Base-by-base conservation (phyloP, 2,329 filamentous ascomycete species). In the Ophiocordyceps australis region DNA sequence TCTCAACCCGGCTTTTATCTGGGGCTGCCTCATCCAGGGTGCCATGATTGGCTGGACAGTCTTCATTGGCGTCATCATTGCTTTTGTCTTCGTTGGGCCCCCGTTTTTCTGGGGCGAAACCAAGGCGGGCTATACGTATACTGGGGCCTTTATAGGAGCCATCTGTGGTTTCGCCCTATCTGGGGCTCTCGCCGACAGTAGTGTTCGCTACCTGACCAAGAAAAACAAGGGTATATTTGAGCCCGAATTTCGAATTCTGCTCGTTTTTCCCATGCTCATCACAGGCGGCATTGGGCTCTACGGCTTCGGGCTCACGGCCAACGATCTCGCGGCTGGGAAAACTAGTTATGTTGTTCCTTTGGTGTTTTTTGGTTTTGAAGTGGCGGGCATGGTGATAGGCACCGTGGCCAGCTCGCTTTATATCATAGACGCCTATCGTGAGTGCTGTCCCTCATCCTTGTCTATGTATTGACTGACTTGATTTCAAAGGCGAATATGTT, bases 31-130 rank as follows among this genome's bases (percentile, higher is more conserved):
- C 4, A 80, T 85, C 25, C 85, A 93, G 59, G 85, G 85, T 11
- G 70, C 79, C 5, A 69, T 93, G 42, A 93, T 94, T 41, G 86
- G 85, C 35, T 95, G 86, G 85, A 92, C 85, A 2, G 80, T 94
- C 11, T 81, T 94, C 42, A 86, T 92, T 35, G 78, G 80, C 29
- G 75, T 89, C 32, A 71, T 89, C 36, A 55, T 91, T 23, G 77
- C 74, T n/a, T 69, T 74, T 31, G 74, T 91, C 36, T 86, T 89
- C 54, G 63, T 91, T 24, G 74, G 75, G 3, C 74, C 76, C 3
- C 80, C 81, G 1, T 66, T 85, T 21, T 89, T 72, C 57, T 93
- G 85, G 65, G 59, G 70, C 38, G 74, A 89, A 50, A 70, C 80
- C 27, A 54, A 79, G 41, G 81, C 79, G 2, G 85, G 85, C n/a